Evolutionary conservation across 2,329 filamentous ascomycete genomes (phyloP), one percentile per base, ranked within the genome.

Genomic region (Aspergillus glaucus): DNA sequence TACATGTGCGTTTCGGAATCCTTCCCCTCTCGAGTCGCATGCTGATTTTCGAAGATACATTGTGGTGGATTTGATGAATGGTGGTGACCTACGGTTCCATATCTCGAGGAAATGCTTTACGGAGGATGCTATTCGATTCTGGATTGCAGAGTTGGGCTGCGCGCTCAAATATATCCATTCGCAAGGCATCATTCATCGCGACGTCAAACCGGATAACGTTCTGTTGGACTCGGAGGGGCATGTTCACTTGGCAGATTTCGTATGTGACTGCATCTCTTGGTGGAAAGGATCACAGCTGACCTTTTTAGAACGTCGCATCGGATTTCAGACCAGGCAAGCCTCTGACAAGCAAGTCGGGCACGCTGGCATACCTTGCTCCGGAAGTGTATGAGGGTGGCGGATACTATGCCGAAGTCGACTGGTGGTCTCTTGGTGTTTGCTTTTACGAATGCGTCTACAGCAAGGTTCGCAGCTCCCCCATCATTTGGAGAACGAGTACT

Each of bases 361-460:
- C 93, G 0, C 75, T 98, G 50, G 93, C 93, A 47, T 98, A 98
- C 65, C 81, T 98, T 6, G 91, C 92, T 1, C 93, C 93, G 4
- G 93, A 98, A 68, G 93, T 97, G 2, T 98, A 97, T 63, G 80
- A 85, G 56, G 92, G 92, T 44, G 85, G 84, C 53, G 93, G 93
- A 36, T 98, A 98, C 64, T 85, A 87, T 51, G 83, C 84, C 43
- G 88, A 93, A 59, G 91, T 93, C 39, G 93, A 98, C 67, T 98
- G 93, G 93, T 98, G 93, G 93, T 97, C 93, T 5, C 73, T 98
- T 19, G 93, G 93, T 44, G 93, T 98, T 42, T 80, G 95, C n/a
- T 97, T 97, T 69, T 98, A 96, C 69, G 93, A 98, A 70, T 97
- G 93, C 78, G 96, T 98, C 56, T 98, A 97, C 75, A 95, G 94